Conservation (phyloP, 345 rosid genomes). For the Microcos paniculata region DNA sequence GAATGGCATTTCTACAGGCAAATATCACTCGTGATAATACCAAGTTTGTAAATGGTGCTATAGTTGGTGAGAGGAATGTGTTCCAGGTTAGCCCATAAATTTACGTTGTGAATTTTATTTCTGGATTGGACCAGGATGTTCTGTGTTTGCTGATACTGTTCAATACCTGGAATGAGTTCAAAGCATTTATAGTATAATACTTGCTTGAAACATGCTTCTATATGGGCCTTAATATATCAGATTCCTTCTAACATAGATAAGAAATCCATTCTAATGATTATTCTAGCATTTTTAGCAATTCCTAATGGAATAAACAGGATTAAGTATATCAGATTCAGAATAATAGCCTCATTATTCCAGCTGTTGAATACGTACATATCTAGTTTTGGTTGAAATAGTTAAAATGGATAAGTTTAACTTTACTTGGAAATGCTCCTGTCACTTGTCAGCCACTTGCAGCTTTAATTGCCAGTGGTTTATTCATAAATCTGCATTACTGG, state of each 20-base stretch:
- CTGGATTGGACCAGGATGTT: background rate
- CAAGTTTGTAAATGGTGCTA: slow-evolving; percentile 87
- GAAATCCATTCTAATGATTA: background rate
- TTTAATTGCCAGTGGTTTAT: slow-evolving; percentile 1
- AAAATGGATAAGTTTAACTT: slow-evolving; percentile 1
- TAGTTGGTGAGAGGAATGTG: slow-evolving; percentile 94
- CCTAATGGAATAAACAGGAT: background rate
- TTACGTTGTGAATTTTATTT: background rate
- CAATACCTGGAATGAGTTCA: slow-evolving; percentile 5
- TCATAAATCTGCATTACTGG: background rate
- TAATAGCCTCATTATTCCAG: background rate
- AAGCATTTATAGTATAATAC: background rate
- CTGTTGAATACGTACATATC: background rate
- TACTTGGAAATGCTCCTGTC: background rate
- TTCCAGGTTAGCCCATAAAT: slow-evolving; percentile 69
- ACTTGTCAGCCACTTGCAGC: background rate
- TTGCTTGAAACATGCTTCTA: background rate
- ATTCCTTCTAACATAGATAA: background rate
- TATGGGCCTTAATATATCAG: background rate
- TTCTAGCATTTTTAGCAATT: background rate
- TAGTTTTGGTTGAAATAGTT: background rate
- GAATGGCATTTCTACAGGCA: slow-evolving; percentile 88
- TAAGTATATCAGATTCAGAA: background rate
- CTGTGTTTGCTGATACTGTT: slow-evolving; percentile 8
- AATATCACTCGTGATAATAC: slow-evolving; percentile 98